Percentiles rank a stretch among this genome's conserved stretches.
Evolutionary conservation across 805 yeast species (phyloP).

Genomic region (Millerozyma acaciae): DNA sequence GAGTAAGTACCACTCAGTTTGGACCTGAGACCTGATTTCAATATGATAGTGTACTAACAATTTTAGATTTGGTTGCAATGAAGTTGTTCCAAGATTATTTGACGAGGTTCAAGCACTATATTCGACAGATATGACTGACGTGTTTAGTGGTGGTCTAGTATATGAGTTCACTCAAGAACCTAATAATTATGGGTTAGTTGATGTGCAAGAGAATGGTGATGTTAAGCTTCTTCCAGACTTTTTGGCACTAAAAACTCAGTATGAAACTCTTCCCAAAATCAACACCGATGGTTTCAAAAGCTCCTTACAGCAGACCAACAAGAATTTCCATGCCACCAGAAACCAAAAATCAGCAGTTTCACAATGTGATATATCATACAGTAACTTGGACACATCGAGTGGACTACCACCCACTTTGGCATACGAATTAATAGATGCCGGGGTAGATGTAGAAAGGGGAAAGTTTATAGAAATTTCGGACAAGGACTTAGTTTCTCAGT

Average conservation of each 20-base stretch:
- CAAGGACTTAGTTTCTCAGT: slow-evolving; percentile 40
- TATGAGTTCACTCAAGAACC: slow-evolving; percentile 79
- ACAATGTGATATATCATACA: slow-evolving; percentile 29
- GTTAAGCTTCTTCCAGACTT: slow-evolving; percentile 43
- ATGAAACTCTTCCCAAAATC: slow-evolving; percentile 30
- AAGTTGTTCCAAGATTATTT: slow-evolving; percentile 71
- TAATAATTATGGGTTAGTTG: slow-evolving; percentile 75
- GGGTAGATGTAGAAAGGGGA: slow-evolving; percentile 49
- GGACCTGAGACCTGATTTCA: not conserved
- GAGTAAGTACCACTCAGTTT: slow-evolving; percentile 47
- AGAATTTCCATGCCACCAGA: slow-evolving; percentile 6
- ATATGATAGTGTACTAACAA: slow-evolving; percentile 10
- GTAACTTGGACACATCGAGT: slow-evolving; percentile 34
- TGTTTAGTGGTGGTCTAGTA: slow-evolving; percentile 81
- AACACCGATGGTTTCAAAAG: slow-evolving; percentile 18
- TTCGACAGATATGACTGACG: slow-evolving; percentile 66
- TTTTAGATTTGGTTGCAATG: slow-evolving; percentile 68
- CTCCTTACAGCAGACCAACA: slow-evolving; percentile 20
- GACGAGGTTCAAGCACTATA: slow-evolving; percentile 71
- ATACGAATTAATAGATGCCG: slow-evolving; percentile 42
- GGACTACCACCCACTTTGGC: slow-evolving; percentile 47
- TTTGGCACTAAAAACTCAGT: slow-evolving; percentile 40
- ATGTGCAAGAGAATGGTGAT: slow-evolving; percentile 39
- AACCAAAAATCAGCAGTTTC: slow-evolving; percentile 18
- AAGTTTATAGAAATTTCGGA: slow-evolving; percentile 43